Conservation (phyloP, 2,329 filamentous ascomycete species). For the Proliferodiscus dingleyae region DNA sequence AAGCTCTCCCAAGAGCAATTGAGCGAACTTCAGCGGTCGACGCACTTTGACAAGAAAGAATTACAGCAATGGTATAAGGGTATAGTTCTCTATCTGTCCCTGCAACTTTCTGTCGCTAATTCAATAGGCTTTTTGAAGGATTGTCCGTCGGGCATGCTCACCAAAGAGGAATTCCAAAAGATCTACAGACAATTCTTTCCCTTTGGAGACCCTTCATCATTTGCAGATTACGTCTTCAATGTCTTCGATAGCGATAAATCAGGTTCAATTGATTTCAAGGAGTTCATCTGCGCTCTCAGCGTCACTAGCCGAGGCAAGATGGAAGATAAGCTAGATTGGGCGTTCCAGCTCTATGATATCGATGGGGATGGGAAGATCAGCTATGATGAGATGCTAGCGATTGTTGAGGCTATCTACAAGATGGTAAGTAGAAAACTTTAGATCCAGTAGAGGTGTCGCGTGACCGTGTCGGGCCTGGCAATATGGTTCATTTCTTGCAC, state of each 20-base stretch:
- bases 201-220: slow-evolving; percentile 93
- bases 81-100: slow-evolving; percentile 40
- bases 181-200: slow-evolving; percentile 99
- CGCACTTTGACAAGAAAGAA: slow-evolving; percentile 99
- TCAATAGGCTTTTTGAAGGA: slow-evolving; percentile 88
- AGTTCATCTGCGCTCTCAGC: slow-evolving; percentile 97
- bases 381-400: slow-evolving; percentile 98
- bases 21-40: slow-evolving; percentile 89
- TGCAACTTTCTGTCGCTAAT: background rate
- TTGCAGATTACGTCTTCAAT: slow-evolving; percentile 98
- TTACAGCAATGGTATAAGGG: slow-evolving; percentile 99
- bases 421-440: slow-evolving; percentile 77
- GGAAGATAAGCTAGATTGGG: slow-evolving; percentile 99
- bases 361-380: slow-evolving; percentile 98
- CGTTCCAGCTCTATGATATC: slow-evolving; percentile 98
- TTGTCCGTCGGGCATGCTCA: slow-evolving; percentile 93
- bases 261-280: slow-evolving; percentile 97
- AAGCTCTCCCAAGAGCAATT: slow-evolving; percentile 97
- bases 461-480: no score
- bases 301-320: slow-evolving; percentile 97
- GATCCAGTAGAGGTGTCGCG: background rate
- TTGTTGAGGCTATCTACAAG: slow-evolving; percentile 99
- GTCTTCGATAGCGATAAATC: slow-evolving; percentile 98
- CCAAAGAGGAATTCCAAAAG: slow-evolving; percentile 98
- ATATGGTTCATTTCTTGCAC: no score